These are phyloP conservation scores for Raphanus raphanistrum DNA, from an alignment of 345 rosid species.

Conservation along the genomic window DNA sequence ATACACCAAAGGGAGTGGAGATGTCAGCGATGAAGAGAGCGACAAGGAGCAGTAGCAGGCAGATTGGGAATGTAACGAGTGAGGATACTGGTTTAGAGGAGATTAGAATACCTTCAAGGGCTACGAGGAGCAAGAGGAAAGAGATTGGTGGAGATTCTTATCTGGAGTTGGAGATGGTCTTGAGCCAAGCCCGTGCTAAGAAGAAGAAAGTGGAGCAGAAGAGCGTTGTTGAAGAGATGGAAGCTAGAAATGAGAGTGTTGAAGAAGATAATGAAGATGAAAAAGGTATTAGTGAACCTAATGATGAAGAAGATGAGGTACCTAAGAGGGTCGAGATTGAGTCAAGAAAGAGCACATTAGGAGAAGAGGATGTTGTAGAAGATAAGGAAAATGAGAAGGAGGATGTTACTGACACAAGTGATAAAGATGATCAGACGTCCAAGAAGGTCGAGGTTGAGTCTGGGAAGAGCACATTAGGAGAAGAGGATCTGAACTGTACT, in stretches of 20 bases:
- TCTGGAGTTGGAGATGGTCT: constrained; percentile 23
- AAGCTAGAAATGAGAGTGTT: neutral
- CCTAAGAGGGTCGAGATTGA: constrained; percentile 1
- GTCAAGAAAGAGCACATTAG: constrained; percentile 6
- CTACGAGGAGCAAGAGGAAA: constrained; percentile 43
- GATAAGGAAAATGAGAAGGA: neutral
- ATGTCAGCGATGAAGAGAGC: constrained; percentile 27
- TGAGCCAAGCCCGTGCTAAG: constrained; percentile 31
- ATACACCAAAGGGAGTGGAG: constrained; percentile 22
- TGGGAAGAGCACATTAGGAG: neutral
- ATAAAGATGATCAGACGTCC: neutral
- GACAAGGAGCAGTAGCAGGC: constrained; percentile 40
- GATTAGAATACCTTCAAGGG: constrained; percentile 26
- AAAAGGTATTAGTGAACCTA: neutral
- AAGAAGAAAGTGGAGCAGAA: constrained; percentile 24
- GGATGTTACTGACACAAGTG: neutral
- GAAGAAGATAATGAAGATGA: neutral
- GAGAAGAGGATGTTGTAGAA: neutral
- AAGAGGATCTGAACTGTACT: neutral
- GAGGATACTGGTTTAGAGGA: constrained; percentile 15
- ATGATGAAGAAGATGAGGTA: neutral
- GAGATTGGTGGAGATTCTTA: constrained; percentile 31
- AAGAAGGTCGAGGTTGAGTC: constrained; percentile 9
- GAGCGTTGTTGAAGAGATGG: constrained; percentile 13
- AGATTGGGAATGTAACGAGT: constrained; percentile 13